Conservation (phyloP, 1,284 basidiomycete species). For the Naganishia cerealis region DNA sequence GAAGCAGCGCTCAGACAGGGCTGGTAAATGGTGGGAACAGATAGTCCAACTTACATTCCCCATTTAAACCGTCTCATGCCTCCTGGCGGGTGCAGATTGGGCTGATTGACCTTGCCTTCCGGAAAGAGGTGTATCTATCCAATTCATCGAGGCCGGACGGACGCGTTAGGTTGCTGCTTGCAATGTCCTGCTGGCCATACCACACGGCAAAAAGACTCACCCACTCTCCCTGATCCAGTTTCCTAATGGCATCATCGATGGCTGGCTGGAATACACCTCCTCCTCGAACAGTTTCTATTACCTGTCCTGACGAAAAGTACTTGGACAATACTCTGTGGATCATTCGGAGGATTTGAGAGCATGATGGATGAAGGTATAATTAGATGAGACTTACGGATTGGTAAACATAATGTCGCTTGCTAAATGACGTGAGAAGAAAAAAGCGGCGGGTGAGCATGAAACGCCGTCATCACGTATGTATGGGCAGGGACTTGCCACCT, state of each 20-base stretch:
- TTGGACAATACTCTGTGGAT: constrained; percentile 57
- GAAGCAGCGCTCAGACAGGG: constrained; percentile 35
- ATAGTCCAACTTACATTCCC: constrained; percentile 72
- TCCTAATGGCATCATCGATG: constrained; percentile 75
- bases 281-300: constrained; percentile 88
- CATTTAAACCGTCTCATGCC: constrained; percentile 85
- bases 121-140: constrained; percentile 84
- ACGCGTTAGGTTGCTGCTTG: constrained; percentile 10
- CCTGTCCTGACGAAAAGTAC: constrained; percentile 89
- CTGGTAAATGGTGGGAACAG: not conserved
- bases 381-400: constrained; percentile 66
- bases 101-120: constrained; percentile 87
- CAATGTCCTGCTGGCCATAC: not conserved
- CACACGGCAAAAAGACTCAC: constrained; percentile 57
- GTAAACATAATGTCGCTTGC: constrained; percentile 96
- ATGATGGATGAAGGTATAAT: not conserved
- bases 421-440: constrained; percentile 51
- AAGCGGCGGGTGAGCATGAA: constrained; percentile 26
- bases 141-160: constrained; percentile 7
- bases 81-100: constrained; percentile 60
- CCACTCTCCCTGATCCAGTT: constrained; percentile 80
- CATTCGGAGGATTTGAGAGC: not conserved
- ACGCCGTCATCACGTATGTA: not conserved
- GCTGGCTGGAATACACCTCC: constrained; percentile 86
- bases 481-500: constrained; percentile 39